A percentile compares a stretch with the other conserved stretches of the same genome.
These are phyloP conservation scores for Diaporthe sp. DNA, from an alignment of 2,329 filamentous ascomycete species.

Conservation along the genomic window DNA sequence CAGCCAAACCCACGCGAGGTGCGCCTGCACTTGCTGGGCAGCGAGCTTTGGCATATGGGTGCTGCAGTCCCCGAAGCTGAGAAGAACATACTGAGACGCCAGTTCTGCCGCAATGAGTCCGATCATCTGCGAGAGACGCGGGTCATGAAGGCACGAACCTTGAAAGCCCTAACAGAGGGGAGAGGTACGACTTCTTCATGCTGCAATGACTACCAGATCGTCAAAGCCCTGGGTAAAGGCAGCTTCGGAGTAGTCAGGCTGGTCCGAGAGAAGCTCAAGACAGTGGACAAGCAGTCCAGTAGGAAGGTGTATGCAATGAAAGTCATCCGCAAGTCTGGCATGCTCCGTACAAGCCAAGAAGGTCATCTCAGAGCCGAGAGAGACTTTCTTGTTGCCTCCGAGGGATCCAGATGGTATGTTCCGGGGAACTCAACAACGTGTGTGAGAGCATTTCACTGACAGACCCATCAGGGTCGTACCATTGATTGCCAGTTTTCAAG, in stretches of 20 bases:
- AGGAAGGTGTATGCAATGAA: constrained; percentile 94
- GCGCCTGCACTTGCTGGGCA: constrained; percentile 74
- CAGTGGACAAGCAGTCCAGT: constrained; percentile 47
- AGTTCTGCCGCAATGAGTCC: constrained; percentile 78
- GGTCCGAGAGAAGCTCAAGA: constrained; percentile 75
- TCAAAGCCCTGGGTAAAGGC: constrained; percentile 90
- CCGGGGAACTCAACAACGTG: not conserved
- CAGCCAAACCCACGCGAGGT: constrained; percentile 70
- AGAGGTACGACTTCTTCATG: constrained; percentile 28
- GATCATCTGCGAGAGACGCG: constrained; percentile 82
- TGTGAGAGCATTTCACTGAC: constrained; percentile 32
- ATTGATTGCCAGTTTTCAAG: constrained; percentile 90
- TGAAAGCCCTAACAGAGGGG: constrained; percentile 41
- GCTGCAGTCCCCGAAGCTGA: constrained; percentile 69
- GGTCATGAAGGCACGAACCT: constrained; percentile 75
- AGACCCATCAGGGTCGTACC: constrained; percentile 78
- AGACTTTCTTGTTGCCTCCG: constrained; percentile 90
- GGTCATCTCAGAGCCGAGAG: constrained; percentile 91
- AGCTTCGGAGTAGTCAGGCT: constrained; percentile 94
- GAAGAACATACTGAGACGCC: constrained; percentile 64
- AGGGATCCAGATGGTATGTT: constrained; percentile 82
- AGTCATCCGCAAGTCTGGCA: constrained; percentile 92
- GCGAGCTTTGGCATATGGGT: constrained; percentile 67
- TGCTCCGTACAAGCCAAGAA: constrained; percentile 92
- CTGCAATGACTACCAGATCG: constrained; percentile 78